Percentiles rank a stretch among this genome's conserved stretches.
phyloP scores from a whole-genome alignment of 371 early-diverging fungal genomes.

The Vairimorpha necatrix region DNA sequence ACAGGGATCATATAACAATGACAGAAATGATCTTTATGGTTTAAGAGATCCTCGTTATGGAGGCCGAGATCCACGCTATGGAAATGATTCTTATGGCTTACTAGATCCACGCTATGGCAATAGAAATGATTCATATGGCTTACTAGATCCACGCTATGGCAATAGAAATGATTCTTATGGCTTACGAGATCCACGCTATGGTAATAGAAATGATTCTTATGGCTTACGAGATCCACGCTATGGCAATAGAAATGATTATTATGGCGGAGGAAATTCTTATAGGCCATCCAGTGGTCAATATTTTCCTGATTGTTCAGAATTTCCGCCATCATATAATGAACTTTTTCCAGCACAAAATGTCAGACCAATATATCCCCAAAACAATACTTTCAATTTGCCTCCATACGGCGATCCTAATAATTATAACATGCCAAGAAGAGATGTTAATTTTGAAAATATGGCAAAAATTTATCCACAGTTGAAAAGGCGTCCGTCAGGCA shows the following conservation, averaged over 20 bases:
- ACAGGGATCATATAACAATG: background rate
- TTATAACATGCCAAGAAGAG: too few species aligned
- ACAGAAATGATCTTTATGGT: background rate
- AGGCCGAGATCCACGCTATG: background rate
- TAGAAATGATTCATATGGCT: background rate
- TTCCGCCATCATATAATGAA: background rate
- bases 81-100: background rate
- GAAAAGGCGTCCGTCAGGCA: too few species aligned
- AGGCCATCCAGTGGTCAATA: background rate
- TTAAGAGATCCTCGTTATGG: background rate
- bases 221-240: background rate
- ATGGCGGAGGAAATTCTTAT: background rate
- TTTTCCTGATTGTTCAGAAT: background rate
- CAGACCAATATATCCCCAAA: too few species aligned
- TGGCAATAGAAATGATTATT: background rate
- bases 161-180: background rate
- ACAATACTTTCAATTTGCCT: too few species aligned
- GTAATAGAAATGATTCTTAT: background rate
- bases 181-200: background rate
- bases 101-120: background rate
- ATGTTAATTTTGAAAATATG: too few species aligned
- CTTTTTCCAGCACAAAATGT: background rate
- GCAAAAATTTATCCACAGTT: too few species aligned
- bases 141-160: background rate
- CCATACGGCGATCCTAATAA: too few species aligned